Evolutionary conservation across 768 basidiomycete genomes (phyloP).

Genomic region (Pisolithus marmoratus): DNA sequence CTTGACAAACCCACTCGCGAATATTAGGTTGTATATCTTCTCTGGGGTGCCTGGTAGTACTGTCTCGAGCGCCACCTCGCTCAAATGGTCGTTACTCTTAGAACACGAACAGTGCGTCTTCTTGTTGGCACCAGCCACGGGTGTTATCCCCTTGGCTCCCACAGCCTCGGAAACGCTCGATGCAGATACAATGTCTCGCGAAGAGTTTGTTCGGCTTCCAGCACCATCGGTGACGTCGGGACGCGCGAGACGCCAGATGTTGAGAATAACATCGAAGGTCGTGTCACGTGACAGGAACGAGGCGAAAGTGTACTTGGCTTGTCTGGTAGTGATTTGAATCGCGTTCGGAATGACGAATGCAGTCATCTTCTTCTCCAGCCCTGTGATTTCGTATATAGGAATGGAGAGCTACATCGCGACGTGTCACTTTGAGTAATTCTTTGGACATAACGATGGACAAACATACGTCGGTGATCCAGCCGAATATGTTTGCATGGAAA

Average conservation of each 20-base stretch:
- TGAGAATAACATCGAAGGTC: constrained; percentile 91
- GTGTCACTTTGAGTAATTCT: constrained; percentile 6
- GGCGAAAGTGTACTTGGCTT: constrained; percentile 87
- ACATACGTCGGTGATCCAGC: constrained; percentile 96
- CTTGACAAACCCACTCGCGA: constrained; percentile 92
- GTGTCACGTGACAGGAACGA: constrained; percentile 96
- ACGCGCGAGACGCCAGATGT: constrained; percentile 90
- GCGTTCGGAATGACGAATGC: constrained; percentile 97
- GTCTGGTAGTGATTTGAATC: constrained; percentile 80
- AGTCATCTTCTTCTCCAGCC: constrained; percentile 95
- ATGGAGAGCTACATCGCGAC: constrained; percentile 59
- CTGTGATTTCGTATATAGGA: constrained; percentile 80
- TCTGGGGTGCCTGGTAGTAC: constrained; percentile 89
- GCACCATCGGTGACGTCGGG: constrained; percentile 46
- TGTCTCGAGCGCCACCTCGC: constrained; percentile 70
- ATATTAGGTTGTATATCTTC: constrained; percentile 93
- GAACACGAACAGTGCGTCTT: constrained; percentile 73
- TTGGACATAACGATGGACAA: not conserved
- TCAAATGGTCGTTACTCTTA: constrained; percentile 60
- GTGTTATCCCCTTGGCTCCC: not conserved
- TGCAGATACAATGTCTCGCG: constrained; percentile 14
- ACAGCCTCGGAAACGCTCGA: constrained; percentile 14
- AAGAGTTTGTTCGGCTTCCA: constrained; percentile 12
- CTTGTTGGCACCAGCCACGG: constrained; percentile 33
- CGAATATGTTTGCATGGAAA: constrained; percentile 98